phyloP scores from a whole-genome alignment of 805 yeast genomes.

The Myxozyma neglecta region DNA sequence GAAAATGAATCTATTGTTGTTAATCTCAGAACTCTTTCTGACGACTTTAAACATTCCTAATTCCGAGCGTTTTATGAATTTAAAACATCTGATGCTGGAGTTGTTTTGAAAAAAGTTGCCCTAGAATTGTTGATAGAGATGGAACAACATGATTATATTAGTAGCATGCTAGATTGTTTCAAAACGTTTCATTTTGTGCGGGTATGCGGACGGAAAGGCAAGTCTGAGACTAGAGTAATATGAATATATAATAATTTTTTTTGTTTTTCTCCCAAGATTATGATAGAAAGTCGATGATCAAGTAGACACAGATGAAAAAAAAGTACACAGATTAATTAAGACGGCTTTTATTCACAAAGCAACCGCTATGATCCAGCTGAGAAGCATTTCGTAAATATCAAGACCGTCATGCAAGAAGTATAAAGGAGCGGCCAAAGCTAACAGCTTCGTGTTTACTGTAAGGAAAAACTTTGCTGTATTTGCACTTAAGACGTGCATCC shows the following conservation, averaged over 20 bases:
- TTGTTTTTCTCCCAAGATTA: neutral
- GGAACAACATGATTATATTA: neutral
- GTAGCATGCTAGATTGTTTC: too few species aligned
- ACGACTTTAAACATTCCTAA: neutral
- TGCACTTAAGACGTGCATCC: neutral
- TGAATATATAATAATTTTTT: neutral
- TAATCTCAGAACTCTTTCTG: neutral
- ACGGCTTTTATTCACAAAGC: too few species aligned
- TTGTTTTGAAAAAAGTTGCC: neutral
- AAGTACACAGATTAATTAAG: too few species aligned
- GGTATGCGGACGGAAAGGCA: slow-evolving; percentile 30
- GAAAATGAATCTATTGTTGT: too few species aligned
- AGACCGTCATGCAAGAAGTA: neutral
- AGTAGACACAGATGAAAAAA: neutral
- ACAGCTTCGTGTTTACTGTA: neutral
- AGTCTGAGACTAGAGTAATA: slow-evolving; percentile 25
- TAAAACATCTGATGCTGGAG: slow-evolving; percentile 2
- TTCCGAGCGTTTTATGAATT: neutral
- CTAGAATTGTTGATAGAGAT: neutral
- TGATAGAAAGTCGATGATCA: too few species aligned
- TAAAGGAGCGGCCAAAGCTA: neutral
- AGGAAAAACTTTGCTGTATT: neutral
- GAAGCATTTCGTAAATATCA: neutral
- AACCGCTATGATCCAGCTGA: neutral
- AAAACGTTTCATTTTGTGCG: neutral